Evolutionary conservation across 768 basidiomycete species (phyloP).

Genomic region (Pulveroboletus sp.): DNA sequence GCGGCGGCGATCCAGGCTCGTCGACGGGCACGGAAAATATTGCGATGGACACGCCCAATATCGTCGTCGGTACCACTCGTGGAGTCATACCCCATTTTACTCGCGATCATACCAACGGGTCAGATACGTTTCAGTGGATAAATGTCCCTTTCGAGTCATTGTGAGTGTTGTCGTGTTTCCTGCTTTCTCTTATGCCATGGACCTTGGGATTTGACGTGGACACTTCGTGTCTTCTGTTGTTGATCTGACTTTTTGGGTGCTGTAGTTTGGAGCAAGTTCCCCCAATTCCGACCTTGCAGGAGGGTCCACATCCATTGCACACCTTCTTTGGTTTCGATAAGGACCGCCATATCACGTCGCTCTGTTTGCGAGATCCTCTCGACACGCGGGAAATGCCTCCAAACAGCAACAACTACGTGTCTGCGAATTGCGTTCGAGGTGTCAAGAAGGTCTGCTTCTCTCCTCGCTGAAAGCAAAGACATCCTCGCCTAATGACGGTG

Average conservation of each 20-base stretch:
- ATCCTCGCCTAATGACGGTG: not conserved
- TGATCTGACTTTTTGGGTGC: not conserved
- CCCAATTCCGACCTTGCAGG: constrained; percentile 60
- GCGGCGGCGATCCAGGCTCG: not conserved
- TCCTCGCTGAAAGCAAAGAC: not conserved
- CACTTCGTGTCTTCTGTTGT: no score
- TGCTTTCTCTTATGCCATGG: not conserved
- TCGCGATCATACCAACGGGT: constrained; percentile 49
- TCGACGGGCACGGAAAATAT: not conserved
- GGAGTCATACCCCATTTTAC: constrained; percentile 75
- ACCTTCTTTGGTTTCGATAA: constrained; percentile 55
- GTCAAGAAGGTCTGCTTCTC: constrained; percentile 55
- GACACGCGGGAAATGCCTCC: constrained; percentile 68
- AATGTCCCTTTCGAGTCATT: constrained; percentile 79
- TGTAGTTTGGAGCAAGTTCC: constrained; percentile 60
- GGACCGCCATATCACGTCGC: constrained; percentile 47
- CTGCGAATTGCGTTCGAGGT: constrained; percentile 60
- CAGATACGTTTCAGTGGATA: constrained; percentile 55
- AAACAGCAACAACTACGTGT: constrained; percentile 57
- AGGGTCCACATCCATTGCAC: constrained; percentile 55
- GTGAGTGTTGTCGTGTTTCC: constrained; percentile 49
- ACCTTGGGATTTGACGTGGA: not conserved
- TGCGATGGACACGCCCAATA: constrained; percentile 54
- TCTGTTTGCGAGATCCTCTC: constrained; percentile 62
- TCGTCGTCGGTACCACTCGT: constrained; percentile 63